Base-by-base conservation (phyloP, 768 basidiomycete species). In the Auriscalpium orientale region DNA sequence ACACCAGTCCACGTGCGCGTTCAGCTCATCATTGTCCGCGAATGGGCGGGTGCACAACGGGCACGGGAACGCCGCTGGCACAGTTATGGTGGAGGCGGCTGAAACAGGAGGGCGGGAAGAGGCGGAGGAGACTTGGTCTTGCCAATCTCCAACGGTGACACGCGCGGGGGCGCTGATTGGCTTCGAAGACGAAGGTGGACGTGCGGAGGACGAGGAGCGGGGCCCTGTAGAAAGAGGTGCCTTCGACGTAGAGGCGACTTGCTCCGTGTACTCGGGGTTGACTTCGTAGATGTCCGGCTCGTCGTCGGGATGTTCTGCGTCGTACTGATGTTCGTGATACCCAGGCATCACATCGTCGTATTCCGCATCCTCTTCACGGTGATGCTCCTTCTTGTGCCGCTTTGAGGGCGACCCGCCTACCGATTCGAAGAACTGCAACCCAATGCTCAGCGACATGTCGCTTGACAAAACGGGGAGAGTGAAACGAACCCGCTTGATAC, bases 1-100 rank as follows among this genome's bases (percentile, higher is more conserved):
- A 65, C 94, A 97, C 64, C 85, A 88, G 68, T 97, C 93, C 46
- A 97, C 77, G 64, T 97, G 93, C n/a, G 81, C 75, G 65, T 97
- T 95, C 36, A 97, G 70, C 5, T 80, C 84, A 49, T 79, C 75
- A 66, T 97, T 97, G 67, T 91, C 84, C 1, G 79, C 82, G 53
- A 92, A 67, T 12, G 70, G 67, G 65, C 80, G 83, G 22, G 70
- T 66, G 63, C 91, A 95, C 21, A 94, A 74, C 4, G 94, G 92
- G 68, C 91, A 95, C 0, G 69, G 68, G 53, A 80, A 52, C 28
- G 46, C 73, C 67, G 38, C 13, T 54, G 34, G 49, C 40, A 7
- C 49, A 3, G 28, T 28, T 28, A 7, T 11, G 52, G 40, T 36
- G n/a, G 36, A 18, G 52, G 52, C 28, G 52, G 7, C 52, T 13